Evolutionary conservation across 2,329 filamentous ascomycete genomes (phyloP), one percentile per base, ranked within the genome.

Genomic region (Westerdykella ornata): DNA sequence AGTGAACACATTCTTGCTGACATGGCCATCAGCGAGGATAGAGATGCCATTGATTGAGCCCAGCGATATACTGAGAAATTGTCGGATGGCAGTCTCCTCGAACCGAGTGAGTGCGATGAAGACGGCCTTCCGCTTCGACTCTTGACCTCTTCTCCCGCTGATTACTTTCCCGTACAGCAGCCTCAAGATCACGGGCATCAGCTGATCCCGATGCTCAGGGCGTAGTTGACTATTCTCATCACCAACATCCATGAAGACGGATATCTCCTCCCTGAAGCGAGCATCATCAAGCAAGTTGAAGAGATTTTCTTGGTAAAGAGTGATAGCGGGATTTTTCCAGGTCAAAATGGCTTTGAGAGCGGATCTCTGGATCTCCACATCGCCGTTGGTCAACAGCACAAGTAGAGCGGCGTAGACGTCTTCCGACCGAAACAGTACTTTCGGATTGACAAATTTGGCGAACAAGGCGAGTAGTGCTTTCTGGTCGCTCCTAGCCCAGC

Each of bases 181-280:
- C 37, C 89, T 79, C 26, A 98, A 76, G 18, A 98, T 73, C 4
- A 98, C 79, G 1, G 92, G 90, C 74, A 97, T 86, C 28, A 96
- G 67, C 35, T 80, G 77, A 3, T 70, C 57, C 7, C 84, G 80
- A 58, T 98, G 88, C 38, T 84, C 78, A 5, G 81, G 71, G 51
- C 82, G 81, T 49, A 96, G 84, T 41, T 82, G 68, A 43, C 81
- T 81, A 45, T 77, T 72, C 30, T 79, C 70, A 17, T 69, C 59
- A 14, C 85, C 82, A 13, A 84, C 78, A 57, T 88, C 84, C 39
- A 98, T 76, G 49, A 98, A 84, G 4, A 92, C 80, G 0, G 88
- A 84, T n/a, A 98, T 75, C 61, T 97, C 90, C 57, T 97, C 92
- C 58, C 88, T 87, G 68, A 97, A 95, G 37, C 86, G 79, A 17